Percentiles rank a stretch among this genome's conserved stretches.
Conservation (phyloP, 805 yeast genomes). For the Saturnispora besseyi region DNA sequence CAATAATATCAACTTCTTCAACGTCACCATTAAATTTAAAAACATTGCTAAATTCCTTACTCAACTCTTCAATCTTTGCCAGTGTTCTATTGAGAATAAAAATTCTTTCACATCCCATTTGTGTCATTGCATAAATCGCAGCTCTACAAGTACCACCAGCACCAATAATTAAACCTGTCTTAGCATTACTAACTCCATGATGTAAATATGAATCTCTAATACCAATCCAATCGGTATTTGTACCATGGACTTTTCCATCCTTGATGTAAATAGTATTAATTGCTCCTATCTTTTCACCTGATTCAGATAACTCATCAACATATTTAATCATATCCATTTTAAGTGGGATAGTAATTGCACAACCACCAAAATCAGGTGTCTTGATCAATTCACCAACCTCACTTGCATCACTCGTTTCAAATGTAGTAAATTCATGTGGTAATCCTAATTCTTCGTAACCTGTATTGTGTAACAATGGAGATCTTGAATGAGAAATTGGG, state of each 20-base stretch:
- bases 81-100: conserved; percentile 76
- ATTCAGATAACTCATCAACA: conserved; percentile 56
- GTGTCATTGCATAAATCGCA: conserved; percentile 75
- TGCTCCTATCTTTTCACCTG: conserved; percentile 84
- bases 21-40: conserved; percentile 22
- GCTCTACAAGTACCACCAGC: conserved; percentile 98
- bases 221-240: conserved; percentile 95
- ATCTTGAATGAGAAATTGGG: conserved; percentile 80
- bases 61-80: conserved; percentile 52
- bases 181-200: conserved; percentile 48
- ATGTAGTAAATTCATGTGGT: conserved; percentile 60
- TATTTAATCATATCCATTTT: conserved; percentile 71
- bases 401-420: conserved; percentile 57
- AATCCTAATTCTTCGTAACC: conserved; percentile 68
- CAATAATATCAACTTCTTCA: conserved; percentile 44
- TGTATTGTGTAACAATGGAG: conserved; percentile 80
- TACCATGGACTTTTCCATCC: conserved; percentile 53
- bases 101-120: conserved; percentile 68
- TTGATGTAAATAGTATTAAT: conserved; percentile 75
- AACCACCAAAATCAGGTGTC: conserved; percentile 70
- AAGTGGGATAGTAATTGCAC: conserved; percentile 89
- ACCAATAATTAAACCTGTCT: conserved; percentile 71
- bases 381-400: conserved; percentile 46
- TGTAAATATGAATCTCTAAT: conserved; percentile 57
- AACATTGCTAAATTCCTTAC: conserved; percentile 45